Evolutionary conservation across 257 asterid genomes (phyloP).

Genomic region (Knoxia roxburghii): DNA sequence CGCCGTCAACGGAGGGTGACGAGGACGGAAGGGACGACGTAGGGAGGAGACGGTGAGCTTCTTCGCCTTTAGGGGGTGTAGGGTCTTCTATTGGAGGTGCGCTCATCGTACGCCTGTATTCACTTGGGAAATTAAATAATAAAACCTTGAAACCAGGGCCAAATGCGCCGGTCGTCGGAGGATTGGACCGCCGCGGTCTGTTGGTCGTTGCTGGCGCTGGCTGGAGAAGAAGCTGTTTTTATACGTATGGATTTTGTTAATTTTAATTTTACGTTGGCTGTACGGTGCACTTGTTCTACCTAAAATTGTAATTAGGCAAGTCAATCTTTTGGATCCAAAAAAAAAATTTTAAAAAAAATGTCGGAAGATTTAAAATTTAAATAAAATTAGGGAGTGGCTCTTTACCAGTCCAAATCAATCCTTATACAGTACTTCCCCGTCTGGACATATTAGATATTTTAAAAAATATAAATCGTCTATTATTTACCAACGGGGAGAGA

Average conservation of each 20-base stretch:
- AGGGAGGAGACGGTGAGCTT: conserved; percentile 50
- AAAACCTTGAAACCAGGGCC: neutral
- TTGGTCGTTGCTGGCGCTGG: conserved; percentile 20
- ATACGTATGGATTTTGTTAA: conserved; percentile 2
- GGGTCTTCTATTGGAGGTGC: conserved; percentile 35
- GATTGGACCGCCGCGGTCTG: conserved; percentile 9
- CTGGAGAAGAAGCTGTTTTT: neutral
- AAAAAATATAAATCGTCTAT: no score
- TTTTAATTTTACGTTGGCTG: no score
- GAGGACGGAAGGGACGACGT: conserved; percentile 18
- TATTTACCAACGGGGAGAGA: no score
- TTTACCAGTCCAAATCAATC: no score
- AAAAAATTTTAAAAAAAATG: no score
- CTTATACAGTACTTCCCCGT: no score
- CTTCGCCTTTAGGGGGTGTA: conserved; percentile 39
- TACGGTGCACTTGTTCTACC: neutral
- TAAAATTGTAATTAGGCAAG: neutral
- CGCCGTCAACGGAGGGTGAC: conserved; percentile 20
- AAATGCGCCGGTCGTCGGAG: conserved; percentile 1
- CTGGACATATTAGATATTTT: no score
- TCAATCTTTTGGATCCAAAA: no score
- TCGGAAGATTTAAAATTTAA: no score
- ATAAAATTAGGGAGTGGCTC: no score
- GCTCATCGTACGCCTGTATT: conserved; percentile 34
- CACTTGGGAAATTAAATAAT: neutral